Evolutionary conservation across 441 rosid species (phyloP).

Genomic region (Populus trichocarpa): DNA sequence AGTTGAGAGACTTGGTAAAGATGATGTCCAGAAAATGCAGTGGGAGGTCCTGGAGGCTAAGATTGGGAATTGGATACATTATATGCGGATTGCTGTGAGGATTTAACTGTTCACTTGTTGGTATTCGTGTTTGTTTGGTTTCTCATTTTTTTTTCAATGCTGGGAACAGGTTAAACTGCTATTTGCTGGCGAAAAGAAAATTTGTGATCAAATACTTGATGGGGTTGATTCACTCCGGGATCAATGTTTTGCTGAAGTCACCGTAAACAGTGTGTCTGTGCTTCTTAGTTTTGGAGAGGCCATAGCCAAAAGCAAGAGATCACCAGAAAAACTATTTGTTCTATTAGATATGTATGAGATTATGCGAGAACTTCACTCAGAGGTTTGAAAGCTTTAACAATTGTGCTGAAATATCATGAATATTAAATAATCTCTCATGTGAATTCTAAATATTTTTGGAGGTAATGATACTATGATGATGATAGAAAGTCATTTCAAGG

Average conservation of each 20-base stretch:
- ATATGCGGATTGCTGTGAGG: slow-evolving; percentile 87
- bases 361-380: slow-evolving; percentile 86
- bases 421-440: not conserved
- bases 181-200: slow-evolving; percentile 76
- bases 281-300: slow-evolving; percentile 95
- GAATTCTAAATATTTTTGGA: not conserved
- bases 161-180: slow-evolving; percentile 79
- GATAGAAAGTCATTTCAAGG: not conserved
- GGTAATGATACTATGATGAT: not conserved
- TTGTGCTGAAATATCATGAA: not conserved
- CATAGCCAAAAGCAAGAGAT: slow-evolving; percentile 89
- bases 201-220: slow-evolving; percentile 80
- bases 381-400: slow-evolving; percentile 42
- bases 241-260: slow-evolving; percentile 83
- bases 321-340: slow-evolving; percentile 84
- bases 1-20: slow-evolving; percentile 89
- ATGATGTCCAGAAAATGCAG: slow-evolving; percentile 97
- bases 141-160: slow-evolving; percentile 14
- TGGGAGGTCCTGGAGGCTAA: slow-evolving; percentile 99
- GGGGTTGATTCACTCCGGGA: slow-evolving; percentile 73
- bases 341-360: slow-evolving; percentile 93
- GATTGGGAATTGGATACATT: slow-evolving; percentile 96
- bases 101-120: slow-evolving; percentile 6
- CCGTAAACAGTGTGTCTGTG: slow-evolving; percentile 63
- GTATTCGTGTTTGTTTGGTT: not conserved